phyloP scores from a whole-genome alignment of 352 stramenopile genomes.

The Phytophthora fragariaefolia region DNA sequence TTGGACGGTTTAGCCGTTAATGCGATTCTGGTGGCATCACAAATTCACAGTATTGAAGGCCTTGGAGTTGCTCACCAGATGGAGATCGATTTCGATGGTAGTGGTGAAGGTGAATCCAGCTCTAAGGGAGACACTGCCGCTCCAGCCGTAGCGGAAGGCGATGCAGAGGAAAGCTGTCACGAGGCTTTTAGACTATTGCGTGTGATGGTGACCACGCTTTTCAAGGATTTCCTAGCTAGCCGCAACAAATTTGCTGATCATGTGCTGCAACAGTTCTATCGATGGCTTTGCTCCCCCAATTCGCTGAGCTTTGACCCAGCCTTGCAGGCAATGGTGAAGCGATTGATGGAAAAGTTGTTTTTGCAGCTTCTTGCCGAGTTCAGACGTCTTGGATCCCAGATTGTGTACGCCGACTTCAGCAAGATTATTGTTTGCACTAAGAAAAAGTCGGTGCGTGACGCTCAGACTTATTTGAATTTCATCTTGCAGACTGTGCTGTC shows the following conservation, averaged over 20 bases:
- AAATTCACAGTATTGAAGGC: slow-evolving; percentile 80
- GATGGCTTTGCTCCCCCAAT: slow-evolving; percentile 93
- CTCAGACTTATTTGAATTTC: slow-evolving; percentile 95
- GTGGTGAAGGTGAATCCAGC: slow-evolving; percentile 19
- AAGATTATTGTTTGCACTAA: slow-evolving; percentile 77
- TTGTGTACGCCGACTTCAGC: slow-evolving; percentile 93
- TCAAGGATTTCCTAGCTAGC: slow-evolving; percentile 92
- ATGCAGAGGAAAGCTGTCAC: slow-evolving; percentile 92
- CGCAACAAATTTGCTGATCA: slow-evolving; percentile 95
- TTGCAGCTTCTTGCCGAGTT: slow-evolving; percentile 94
- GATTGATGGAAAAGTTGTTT: slow-evolving; percentile 96
- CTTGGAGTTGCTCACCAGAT: slow-evolving; percentile 63
- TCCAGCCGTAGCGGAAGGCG: slow-evolving; percentile 39
- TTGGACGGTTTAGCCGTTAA: slow-evolving; percentile 81
- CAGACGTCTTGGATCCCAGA: slow-evolving; percentile 92
- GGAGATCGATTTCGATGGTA: slow-evolving; percentile 70
- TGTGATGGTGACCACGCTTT: slow-evolving; percentile 92
- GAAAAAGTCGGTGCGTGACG: slow-evolving; percentile 80
- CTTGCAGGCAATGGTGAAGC: slow-evolving; percentile 94
- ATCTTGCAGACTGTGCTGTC: slow-evolving; percentile 92
- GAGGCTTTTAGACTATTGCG: slow-evolving; percentile 93
- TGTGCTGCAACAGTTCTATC: slow-evolving; percentile 96
- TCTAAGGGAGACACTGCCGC: slow-evolving; percentile 15
- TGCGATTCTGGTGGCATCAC: slow-evolving; percentile 71
- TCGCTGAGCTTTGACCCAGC: slow-evolving; percentile 94